phyloP scores from a whole-genome alignment of 2,329 filamentous ascomycete genomes.

The Fusarium illudens region DNA sequence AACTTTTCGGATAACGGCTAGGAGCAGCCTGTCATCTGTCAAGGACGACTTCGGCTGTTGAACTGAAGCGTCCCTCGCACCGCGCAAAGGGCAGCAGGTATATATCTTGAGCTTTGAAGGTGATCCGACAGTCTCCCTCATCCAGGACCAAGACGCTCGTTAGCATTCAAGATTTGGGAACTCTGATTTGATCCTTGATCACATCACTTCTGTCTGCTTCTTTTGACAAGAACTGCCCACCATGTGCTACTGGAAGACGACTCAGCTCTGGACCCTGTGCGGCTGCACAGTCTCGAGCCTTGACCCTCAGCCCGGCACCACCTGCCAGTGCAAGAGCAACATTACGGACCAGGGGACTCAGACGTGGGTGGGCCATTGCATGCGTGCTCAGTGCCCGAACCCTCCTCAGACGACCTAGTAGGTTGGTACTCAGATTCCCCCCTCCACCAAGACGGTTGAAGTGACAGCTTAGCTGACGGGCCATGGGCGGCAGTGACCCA shows the following conservation, averaged over 20 bases:
- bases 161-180: neutral
- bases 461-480: constrained; percentile 18
- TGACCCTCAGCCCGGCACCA: constrained; percentile 43
- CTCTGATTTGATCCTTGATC: neutral
- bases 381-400: constrained; percentile 44
- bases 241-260: constrained; percentile 49
- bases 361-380: constrained; percentile 47
- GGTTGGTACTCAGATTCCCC: constrained; percentile 34
- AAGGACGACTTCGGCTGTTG: constrained; percentile 20
- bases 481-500: constrained; percentile 25
- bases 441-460: constrained; percentile 5
- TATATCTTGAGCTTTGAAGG: constrained; percentile 23
- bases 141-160: constrained; percentile 1
- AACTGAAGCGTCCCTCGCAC: constrained; percentile 23
- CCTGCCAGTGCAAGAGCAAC: constrained; percentile 38
- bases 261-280: constrained; percentile 45
- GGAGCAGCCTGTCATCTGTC: constrained; percentile 29
- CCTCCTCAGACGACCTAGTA: constrained; percentile 39
- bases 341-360: constrained; percentile 42
- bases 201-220: neutral
- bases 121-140: neutral
- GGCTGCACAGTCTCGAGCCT: constrained; percentile 42
- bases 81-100: constrained; percentile 5
- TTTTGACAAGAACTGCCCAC: constrained; percentile 15
- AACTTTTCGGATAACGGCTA: constrained; percentile 36